Base-by-base conservation (phyloP, 768 basidiomycete species). In the Phallus indusiatus region DNA sequence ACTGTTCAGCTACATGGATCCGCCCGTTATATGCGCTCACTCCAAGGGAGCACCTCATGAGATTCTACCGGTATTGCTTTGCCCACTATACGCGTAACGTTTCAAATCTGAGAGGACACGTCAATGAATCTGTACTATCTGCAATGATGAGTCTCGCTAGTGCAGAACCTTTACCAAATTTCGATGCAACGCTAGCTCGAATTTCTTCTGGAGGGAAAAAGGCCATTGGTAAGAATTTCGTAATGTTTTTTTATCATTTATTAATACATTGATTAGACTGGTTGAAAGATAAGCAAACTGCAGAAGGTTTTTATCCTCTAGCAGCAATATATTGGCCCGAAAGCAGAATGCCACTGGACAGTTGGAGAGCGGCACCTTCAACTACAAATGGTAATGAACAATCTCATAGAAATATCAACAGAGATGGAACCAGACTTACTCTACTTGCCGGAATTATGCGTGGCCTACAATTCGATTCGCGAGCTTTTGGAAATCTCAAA, bases 81-180 rank as follows among this genome's bases (percentile, higher is more conserved):
- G 60, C 62, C 16, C 70, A 70, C 58, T 67, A 64, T 55, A 60
- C 60, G 37, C 57, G 64, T 0, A 65, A 69, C 17, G 61, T 68
- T 47, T 20, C 59, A 8, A 62, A 66, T 21, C 16, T 66, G 0
- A 9, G 53, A 63, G 53, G 53, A 6, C n/a, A 22, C 11, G 10
- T 62, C 62, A 28, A 47, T 34, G 1, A 47, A 35, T 1, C 53
- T 17, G 61, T 60, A n/a, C 47, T 37, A 12, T 16, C 17, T 28
- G 68, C 68, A 2, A 71, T 69, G 70, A 22, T 64, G 2, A 69
- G 69, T 46, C 47, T 71, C n/a, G 59, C 65, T 0, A 68, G 67
- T 24, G 60, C 64, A 2, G 53, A 67, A 20, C 56, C 54, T 21
- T 62, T 64, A 24, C 56, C 51, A 0, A 60, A 67, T 50, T 20